A percentile compares a stretch with the other conserved stretches of the same genome.
These are phyloP conservation scores for Phytopythium kandeliae DNA, from an alignment of 352 stramenopile species.

Conservation along the genomic window DNA sequence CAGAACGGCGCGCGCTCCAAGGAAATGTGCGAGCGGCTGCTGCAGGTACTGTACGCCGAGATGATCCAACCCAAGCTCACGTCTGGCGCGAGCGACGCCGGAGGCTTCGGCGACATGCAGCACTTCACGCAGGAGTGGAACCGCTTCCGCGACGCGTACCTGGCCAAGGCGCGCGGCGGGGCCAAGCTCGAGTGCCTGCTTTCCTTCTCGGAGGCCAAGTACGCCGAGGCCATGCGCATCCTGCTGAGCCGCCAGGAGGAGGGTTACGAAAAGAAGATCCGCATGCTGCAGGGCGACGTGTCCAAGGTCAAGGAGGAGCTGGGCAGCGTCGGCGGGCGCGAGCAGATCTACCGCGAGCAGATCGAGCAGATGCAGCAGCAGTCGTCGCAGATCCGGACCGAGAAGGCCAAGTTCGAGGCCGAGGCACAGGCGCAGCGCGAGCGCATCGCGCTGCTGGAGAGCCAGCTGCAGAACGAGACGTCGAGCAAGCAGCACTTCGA, in stretches of 20 bases:
- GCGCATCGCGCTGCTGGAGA: conserved; percentile 63
- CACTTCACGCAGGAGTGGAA: conserved; percentile 68
- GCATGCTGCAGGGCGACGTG: conserved; percentile 63
- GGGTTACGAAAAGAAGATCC: conserved; percentile 82
- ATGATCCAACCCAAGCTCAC: conserved; percentile 76
- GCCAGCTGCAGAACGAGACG: conserved; percentile 52
- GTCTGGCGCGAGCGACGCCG: conserved; percentile 36
- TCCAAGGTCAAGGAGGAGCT: conserved; percentile 80
- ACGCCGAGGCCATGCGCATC: conserved; percentile 79
- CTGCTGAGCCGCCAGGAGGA: conserved; percentile 78
- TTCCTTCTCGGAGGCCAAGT: conserved; percentile 73
- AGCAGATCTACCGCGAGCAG: conserved; percentile 85
- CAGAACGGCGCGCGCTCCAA: conserved; percentile 60
- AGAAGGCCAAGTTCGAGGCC: conserved; percentile 64
- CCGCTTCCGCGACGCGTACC: conserved; percentile 68
- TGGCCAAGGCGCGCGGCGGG: conserved; percentile 57
- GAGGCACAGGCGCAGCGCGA: conserved; percentile 64
- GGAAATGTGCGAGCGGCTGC: conserved; percentile 72
- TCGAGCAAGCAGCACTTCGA: conserved; percentile 66
- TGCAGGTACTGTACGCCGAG: conserved; percentile 77
- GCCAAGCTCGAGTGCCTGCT: conserved; percentile 74
- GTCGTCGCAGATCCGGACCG: conserved; percentile 69
- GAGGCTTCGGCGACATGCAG: conserved; percentile 73
- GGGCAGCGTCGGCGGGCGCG: conserved; percentile 65
- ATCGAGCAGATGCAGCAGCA: conserved; percentile 79